Evolutionary conservation across 2,329 filamentous ascomycete species (phyloP).

Genomic region (Cladorrhinum sp.): DNA sequence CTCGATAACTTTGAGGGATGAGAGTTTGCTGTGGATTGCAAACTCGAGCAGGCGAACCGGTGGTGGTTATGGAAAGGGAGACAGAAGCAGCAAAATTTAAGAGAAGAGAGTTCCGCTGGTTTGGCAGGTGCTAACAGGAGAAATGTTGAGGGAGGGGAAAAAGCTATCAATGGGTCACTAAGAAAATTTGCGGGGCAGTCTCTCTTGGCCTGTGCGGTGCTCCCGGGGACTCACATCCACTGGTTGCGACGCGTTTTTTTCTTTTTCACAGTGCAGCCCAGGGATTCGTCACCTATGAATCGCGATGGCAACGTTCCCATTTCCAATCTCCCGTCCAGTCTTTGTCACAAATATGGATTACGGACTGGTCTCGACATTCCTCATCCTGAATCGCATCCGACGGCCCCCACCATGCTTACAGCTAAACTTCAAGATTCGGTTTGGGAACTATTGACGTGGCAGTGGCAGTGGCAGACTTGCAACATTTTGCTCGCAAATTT

Average conservation of each 20-base stretch:
- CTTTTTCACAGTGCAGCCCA: constrained; percentile 1
- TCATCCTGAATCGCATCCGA: constrained; percentile 2
- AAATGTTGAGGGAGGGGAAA: constrained; percentile 29
- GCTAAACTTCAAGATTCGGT: neutral
- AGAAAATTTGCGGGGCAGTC: constrained; percentile 27
- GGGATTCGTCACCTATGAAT: neutral
- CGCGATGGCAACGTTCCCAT: constrained; percentile 5
- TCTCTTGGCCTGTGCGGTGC: constrained; percentile 14
- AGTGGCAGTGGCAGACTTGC: neutral
- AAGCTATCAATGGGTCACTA: constrained; percentile 18
- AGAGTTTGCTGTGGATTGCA: constrained; percentile 21
- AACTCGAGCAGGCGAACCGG: constrained; percentile 11
- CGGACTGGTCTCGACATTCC: constrained; percentile 1
- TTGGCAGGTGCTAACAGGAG: constrained; percentile 15
- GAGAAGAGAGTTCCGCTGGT: constrained; percentile 16
- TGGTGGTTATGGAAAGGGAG: constrained; percentile 29
- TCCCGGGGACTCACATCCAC: constrained; percentile 3
- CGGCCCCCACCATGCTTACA: neutral
- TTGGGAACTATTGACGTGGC: constrained; percentile 6
- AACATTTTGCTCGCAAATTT: neutral
- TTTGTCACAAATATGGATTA: neutral
- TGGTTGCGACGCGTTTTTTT: constrained; percentile 6
- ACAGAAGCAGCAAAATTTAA: constrained; percentile 19
- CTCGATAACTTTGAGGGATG: constrained; percentile 26
- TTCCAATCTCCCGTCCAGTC: neutral